phyloP scores from a whole-genome alignment of 495 filamentous ascomycete genomes.

The Lepraria neglecta region DNA sequence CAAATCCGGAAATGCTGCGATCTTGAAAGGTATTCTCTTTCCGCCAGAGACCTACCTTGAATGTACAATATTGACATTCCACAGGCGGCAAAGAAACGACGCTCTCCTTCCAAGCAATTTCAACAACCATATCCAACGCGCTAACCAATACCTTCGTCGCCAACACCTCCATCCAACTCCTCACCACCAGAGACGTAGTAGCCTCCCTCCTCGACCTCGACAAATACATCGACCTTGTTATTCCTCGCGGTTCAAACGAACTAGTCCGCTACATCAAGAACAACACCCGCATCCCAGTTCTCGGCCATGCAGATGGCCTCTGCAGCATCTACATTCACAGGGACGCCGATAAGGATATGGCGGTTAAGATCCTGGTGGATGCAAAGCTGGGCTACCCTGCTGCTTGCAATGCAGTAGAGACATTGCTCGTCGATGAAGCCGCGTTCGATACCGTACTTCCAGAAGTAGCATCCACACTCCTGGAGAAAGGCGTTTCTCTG shows the following conservation, averaged over 20 bases:
- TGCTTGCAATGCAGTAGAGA: slow-evolving; percentile 92
- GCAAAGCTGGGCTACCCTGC: slow-evolving; percentile 91
- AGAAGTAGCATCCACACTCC: slow-evolving; percentile 59
- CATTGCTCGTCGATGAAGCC: slow-evolving; percentile 73
- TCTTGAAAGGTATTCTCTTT: slow-evolving; percentile 67
- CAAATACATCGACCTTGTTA: slow-evolving; percentile 84
- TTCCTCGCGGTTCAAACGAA: slow-evolving; percentile 89
- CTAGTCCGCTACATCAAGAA: slow-evolving; percentile 86
- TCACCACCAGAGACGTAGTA: slow-evolving; percentile 84
- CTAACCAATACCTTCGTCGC: slow-evolving; percentile 73
- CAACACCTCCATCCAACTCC: slow-evolving; percentile 80
- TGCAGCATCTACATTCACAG: slow-evolving; percentile 83
- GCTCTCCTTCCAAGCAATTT: slow-evolving; percentile 85
- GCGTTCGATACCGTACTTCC: slow-evolving; percentile 66
- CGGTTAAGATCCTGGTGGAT: slow-evolving; percentile 76
- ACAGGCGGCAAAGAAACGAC: slow-evolving; percentile 88
- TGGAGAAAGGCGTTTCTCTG: slow-evolving; percentile 71
- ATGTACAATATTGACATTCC: background rate
- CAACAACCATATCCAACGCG: slow-evolving; percentile 73
- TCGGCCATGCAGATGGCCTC: slow-evolving; percentile 93
- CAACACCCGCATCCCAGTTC: slow-evolving; percentile 87
- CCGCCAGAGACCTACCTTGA: background rate
- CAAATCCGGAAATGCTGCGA: slow-evolving; percentile 96
- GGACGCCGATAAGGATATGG: slow-evolving; percentile 65
- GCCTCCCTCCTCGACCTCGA: slow-evolving; percentile 77